Percentiles rank a stretch among this genome's conserved stretches.
phyloP scores from a whole-genome alignment of 2,329 filamentous ascomycete genomes.

The Aureobasidium subglaciale region DNA sequence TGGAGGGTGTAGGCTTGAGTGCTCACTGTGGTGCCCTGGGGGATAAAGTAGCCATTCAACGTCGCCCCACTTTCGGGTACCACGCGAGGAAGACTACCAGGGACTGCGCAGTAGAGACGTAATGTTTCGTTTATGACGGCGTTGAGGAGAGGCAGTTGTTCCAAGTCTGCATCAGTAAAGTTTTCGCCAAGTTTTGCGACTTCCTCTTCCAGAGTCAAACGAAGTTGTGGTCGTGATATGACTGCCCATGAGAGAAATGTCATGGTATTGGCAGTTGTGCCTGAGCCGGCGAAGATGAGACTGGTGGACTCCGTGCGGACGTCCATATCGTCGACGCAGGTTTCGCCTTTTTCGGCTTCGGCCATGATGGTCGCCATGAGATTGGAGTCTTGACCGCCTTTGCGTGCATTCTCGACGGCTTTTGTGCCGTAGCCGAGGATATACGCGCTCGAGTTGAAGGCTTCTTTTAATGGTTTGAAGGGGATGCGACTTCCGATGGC shows the following conservation, averaged over 20 bases:
- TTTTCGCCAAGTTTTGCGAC: slow-evolving; percentile 13
- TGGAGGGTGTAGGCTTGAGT: slow-evolving; percentile 35
- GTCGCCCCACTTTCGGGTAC: slow-evolving; percentile 29
- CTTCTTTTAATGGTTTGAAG: slow-evolving; percentile 16
- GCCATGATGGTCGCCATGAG: slow-evolving; percentile 21
- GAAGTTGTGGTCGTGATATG: slow-evolving; percentile 14
- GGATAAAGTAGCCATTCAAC: slow-evolving; percentile 31
- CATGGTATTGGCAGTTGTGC: slow-evolving; percentile 21
- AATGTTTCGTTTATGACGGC: slow-evolving; percentile 34
- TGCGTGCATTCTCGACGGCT: slow-evolving; percentile 18
- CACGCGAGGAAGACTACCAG: slow-evolving; percentile 29
- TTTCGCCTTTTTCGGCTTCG: slow-evolving; percentile 19
- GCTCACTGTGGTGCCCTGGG: slow-evolving; percentile 29
- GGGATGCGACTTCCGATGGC: slow-evolving; percentile 18
- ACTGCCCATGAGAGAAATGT: slow-evolving; percentile 19
- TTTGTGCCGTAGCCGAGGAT: slow-evolving; percentile 20
- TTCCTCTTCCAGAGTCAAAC: slow-evolving; percentile 17
- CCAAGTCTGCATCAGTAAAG: slow-evolving; percentile 25
- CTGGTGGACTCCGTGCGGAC: slow-evolving; percentile 22
- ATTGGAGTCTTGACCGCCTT: slow-evolving; percentile 16
- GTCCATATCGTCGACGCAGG: slow-evolving; percentile 18
- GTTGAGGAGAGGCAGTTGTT: slow-evolving; percentile 27
- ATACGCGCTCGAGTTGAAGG: slow-evolving; percentile 19
- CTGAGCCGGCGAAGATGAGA: slow-evolving; percentile 24
- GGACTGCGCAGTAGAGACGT: slow-evolving; percentile 31